These are phyloP conservation scores for Penicillium psychrosexuale DNA, from an alignment of 2,329 filamentous ascomycete genomes.

Conservation along the genomic window DNA sequence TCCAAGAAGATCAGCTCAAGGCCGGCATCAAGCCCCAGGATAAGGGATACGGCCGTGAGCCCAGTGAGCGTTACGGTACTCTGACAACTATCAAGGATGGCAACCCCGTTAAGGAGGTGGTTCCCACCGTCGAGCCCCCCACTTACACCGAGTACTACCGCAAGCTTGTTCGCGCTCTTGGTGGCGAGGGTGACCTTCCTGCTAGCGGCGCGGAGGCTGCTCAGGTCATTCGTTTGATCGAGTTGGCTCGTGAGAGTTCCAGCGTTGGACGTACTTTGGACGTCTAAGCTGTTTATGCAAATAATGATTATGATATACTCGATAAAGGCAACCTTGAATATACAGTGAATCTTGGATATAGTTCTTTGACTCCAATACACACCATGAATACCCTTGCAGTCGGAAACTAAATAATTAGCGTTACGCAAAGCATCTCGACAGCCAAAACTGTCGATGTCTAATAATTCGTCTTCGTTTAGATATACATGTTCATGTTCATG, in stretches of 20 bases:
- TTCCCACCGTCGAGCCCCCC: slow-evolving; percentile 60
- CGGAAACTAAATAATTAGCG: background rate
- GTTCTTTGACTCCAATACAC: background rate
- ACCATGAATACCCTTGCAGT: background rate
- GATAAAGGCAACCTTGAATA: slow-evolving; percentile 1
- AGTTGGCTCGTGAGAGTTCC: slow-evolving; percentile 55
- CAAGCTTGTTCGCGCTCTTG: slow-evolving; percentile 51
- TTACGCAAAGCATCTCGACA: background rate
- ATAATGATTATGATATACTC: slow-evolving; percentile 18
- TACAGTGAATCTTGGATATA: background rate
- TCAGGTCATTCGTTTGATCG: slow-evolving; percentile 56
- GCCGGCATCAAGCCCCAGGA: slow-evolving; percentile 61
- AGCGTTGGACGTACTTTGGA: slow-evolving; percentile 49
- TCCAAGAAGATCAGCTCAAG: slow-evolving; percentile 72
- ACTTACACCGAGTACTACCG: slow-evolving; percentile 70
- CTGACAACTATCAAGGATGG: slow-evolving; percentile 57
- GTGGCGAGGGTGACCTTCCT: slow-evolving; percentile 53
- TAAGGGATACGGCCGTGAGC: slow-evolving; percentile 63
- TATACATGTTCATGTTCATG: no score
- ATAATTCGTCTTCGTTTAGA: no score
- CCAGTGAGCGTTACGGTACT: slow-evolving; percentile 54
- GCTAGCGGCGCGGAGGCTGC: slow-evolving; percentile 54
- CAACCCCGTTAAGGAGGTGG: slow-evolving; percentile 49
- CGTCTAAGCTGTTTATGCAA: slow-evolving; percentile 23
- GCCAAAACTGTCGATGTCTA: background rate